A percentile compares a stretch with the other conserved stretches of the same genome.
Evolutionary conservation across 768 basidiomycete species (phyloP).

Genomic region (Podaxis pistillaris): DNA sequence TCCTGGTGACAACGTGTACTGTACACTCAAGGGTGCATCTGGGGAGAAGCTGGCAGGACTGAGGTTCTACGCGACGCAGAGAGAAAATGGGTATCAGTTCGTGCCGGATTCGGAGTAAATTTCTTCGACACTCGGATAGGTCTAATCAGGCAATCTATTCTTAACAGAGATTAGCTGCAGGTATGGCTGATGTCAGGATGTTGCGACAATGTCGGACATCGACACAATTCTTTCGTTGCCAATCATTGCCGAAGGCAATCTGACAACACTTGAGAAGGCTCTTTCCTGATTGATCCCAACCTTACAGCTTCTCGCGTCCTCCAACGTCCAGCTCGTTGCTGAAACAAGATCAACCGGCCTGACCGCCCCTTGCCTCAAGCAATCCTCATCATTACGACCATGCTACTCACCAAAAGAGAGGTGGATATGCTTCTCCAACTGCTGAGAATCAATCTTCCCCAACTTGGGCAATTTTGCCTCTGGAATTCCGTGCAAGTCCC

Average conservation of each 20-base stretch:
- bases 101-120: constrained; percentile 2
- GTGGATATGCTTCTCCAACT: neutral
- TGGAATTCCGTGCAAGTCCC: neutral
- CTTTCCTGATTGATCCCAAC: too few relatives aligned
- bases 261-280: too few relatives aligned
- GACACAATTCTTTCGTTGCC: too few relatives aligned
- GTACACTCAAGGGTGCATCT: constrained; percentile 55
- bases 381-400: neutral
- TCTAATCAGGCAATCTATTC: neutral
- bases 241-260: too few relatives aligned
- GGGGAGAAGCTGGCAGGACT: constrained; percentile 61
- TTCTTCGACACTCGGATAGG: neutral
- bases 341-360: neutral
- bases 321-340: too few relatives aligned
- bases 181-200: neutral
- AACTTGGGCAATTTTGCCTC: neutral
- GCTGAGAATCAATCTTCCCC: neutral
- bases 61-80: constrained; percentile 60
- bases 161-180: neutral
- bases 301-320: too few relatives aligned
- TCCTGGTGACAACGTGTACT: constrained; percentile 79
- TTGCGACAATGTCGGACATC: neutral
- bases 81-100: constrained; percentile 63
- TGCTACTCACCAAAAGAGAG: neutral
- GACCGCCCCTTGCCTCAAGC: neutral